Percentiles rank a stretch among this genome's conserved stretches.
phyloP scores from a whole-genome alignment of 345 rosid species.

The Populus pruinosa region DNA sequence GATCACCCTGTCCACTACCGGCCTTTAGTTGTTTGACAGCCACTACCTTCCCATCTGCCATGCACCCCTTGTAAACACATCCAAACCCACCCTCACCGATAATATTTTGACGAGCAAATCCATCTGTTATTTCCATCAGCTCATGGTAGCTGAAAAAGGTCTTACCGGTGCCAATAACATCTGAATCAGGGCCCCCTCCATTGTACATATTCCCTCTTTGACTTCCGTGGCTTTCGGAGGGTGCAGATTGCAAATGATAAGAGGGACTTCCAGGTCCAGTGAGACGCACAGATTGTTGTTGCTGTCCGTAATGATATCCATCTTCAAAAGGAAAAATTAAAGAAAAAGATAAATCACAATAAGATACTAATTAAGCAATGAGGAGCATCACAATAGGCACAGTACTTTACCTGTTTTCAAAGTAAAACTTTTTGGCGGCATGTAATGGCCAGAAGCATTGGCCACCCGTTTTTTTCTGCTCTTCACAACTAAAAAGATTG shows the following conservation, averaged over 20 bases:
- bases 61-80: constrained; percentile 66
- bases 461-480: constrained; percentile 42
- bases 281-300: constrained; percentile 24
- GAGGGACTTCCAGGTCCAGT: constrained; percentile 36
- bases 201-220: constrained; percentile 27
- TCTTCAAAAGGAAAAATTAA: constrained; percentile 33
- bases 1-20: constrained; percentile 96
- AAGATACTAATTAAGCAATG: neutral
- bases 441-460: constrained; percentile 29
- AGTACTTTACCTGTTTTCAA: constrained; percentile 46
- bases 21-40: constrained; percentile 94
- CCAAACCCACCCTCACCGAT: constrained; percentile 98
- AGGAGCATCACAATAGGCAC: neutral
- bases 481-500: constrained; percentile 36
- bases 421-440: constrained; percentile 46
- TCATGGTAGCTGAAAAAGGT: constrained; percentile 67
- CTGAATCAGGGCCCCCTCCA: constrained; percentile 49
- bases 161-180: constrained; percentile 44
- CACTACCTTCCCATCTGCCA: constrained; percentile 52
- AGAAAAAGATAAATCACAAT: neutral
- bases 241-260: constrained; percentile 40
- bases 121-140: constrained; percentile 76
- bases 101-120: constrained; percentile 62
- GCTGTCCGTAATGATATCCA: constrained; percentile 49
- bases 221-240: constrained; percentile 50